Conservation (phyloP, 148 eudicot genomes). For the Nepenthes mirabilis region DNA sequence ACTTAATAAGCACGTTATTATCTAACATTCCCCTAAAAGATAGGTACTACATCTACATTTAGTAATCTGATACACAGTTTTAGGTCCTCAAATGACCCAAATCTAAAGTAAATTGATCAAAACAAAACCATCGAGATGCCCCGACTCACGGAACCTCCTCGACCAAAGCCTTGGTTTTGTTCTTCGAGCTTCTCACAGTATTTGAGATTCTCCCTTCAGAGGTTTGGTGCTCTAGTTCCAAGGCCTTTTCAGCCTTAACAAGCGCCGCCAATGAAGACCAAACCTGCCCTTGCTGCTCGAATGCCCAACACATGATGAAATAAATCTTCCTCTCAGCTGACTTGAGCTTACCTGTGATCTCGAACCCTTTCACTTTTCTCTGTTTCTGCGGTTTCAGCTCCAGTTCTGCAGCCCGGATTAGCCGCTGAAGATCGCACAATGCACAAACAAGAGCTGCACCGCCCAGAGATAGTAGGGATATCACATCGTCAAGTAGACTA, state of each 20-base stretch:
- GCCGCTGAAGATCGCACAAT: constrained; percentile 46
- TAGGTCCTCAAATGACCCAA: no score
- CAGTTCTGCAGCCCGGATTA: constrained; percentile 41
- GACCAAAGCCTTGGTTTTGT: no score
- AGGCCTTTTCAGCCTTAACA: constrained; percentile 49
- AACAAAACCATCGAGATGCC: no score
- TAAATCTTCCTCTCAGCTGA: constrained; percentile 53
- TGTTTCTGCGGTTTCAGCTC: constrained; percentile 48
- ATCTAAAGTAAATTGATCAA: no score
- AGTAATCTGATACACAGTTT: no score
- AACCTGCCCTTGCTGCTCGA: constrained; percentile 58
- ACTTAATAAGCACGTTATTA: no score
- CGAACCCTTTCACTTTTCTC: constrained; percentile 23
- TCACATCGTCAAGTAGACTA: constrained; percentile 57
- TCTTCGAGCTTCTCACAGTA: no score
- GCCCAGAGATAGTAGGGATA: constrained; percentile 36
- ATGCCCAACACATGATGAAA: constrained; percentile 81
- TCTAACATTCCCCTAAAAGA: no score
- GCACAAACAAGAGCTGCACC: constrained; percentile 51
- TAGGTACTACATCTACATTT: no score
- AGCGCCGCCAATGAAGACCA: constrained; percentile 55
- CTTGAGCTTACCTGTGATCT: constrained; percentile 51
- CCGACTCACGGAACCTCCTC: no score
- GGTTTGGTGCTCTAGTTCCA: constrained; percentile 33
- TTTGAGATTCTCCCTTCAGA: constrained; percentile 4